Base-by-base conservation (phyloP, 208 protist genomes). In the Kentomonas sorsogonicus region DNA sequence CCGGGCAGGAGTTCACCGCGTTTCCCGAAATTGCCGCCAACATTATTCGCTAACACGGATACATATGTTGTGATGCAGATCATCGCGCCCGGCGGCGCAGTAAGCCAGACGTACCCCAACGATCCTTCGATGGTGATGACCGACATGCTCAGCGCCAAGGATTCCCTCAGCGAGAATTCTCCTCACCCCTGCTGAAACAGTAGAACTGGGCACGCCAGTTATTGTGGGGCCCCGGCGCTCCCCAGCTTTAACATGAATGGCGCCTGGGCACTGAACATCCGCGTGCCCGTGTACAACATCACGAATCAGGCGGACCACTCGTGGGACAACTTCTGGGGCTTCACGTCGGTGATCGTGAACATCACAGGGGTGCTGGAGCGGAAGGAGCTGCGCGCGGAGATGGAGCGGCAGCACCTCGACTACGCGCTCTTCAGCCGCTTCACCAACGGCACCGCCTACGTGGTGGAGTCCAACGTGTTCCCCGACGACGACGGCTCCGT, bases 291-390 rank as follows among this genome's bases (percentile, higher is more conserved):
- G 0, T 64, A 56, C n/a, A 9, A 48, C 27, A n/a, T 30, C 23
- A 45, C 40, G 33, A 50, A 38, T 4, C 33, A 18, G 1, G 38
- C n/a, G 34, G 27, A 64, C 59, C 38, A 53, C 26, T 29, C n/a
- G 4, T 16, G 18, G 20, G 13, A 55, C n/a, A 79, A 67, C 48
- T 84, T 84, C 51, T 84, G 77, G 77, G 77, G 77, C 45, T 84
- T 79, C 59, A 26, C 51, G 6, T 30, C 53, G 22, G 48, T 59
- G 5, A 47, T 69, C 2, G 20, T 74, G 16, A 64, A 69, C 48
- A 45, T 84, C 29, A 63, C 59, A 34, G 36, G 22, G 0, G 40
- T 74, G 2, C 34, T 79, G 33, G 48, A 59, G 30, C 10, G 33
- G 4, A 59, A 45, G 20, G 22, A 53, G 11, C 16, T 79, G 53